Evolutionary conservation across 495 filamentous ascomycete species (phyloP).

Genomic region (Xylaria scruposa): DNA sequence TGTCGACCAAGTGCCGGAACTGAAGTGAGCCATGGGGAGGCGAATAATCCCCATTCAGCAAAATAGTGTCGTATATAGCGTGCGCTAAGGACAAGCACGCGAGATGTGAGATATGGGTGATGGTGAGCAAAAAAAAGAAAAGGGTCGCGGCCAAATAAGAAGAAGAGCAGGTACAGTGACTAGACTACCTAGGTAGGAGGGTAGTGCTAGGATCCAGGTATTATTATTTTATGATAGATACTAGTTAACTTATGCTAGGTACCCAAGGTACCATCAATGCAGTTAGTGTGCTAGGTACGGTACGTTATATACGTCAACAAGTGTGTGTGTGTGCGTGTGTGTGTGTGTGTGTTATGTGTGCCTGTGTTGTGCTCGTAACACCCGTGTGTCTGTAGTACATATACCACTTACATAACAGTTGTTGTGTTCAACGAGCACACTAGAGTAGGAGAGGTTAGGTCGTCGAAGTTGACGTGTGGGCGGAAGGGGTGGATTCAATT

Average conservation of each 20-base stretch:
- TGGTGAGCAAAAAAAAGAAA: conserved; percentile 29
- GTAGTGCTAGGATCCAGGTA: not conserved
- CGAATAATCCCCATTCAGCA: conserved; percentile 9
- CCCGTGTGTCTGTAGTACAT: not conserved
- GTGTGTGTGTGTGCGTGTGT: not conserved
- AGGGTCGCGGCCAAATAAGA: conserved; percentile 9
- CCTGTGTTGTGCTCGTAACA: not conserved
- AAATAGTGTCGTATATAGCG: conserved; percentile 3
- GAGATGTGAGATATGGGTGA: conserved; percentile 12
- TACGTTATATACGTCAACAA: not conserved
- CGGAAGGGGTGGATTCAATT: not conserved
- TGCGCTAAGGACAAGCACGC: conserved; percentile 14
- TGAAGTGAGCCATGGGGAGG: conserved; percentile 17
- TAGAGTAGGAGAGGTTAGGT: not conserved
- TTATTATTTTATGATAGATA: not conserved
- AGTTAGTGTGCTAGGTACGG: not conserved
- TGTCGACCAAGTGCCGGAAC: conserved; percentile 22
- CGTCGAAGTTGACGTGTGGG: not conserved
- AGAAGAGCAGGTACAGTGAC: not conserved
- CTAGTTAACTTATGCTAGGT: too few species aligned
- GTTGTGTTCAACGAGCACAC: not conserved
- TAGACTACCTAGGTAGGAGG: not conserved
- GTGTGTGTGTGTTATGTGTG: too few species aligned
- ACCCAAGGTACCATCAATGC: not conserved
- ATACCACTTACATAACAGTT: not conserved